Evolutionary conservation across 2,329 filamentous ascomycete genomes (phyloP), one percentile per base, ranked within the genome.

Genomic region (Phialophora chinensis): DNA sequence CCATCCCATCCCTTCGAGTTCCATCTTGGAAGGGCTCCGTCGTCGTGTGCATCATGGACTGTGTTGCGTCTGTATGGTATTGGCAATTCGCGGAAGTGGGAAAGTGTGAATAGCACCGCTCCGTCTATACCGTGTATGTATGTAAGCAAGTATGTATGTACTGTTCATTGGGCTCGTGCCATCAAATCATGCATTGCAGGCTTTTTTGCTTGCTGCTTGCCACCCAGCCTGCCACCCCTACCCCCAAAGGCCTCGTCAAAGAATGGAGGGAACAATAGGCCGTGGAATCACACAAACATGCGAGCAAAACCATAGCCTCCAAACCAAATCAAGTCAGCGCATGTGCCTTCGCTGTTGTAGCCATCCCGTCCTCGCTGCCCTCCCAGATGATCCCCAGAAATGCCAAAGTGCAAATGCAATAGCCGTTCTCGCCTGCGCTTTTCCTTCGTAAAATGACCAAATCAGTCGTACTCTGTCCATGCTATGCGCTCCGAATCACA

Each of bases 401-500:
- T 52, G 10, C 14, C 10, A 25, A 27, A 29, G 27, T 27, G 49
- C n/a, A 44, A 44, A 44, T 44, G 38, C 38, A 7, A 7, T 44
- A 2, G 4, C 20, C 23, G 20, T 52, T 29, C 49, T 52, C 25
- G 23, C 49, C 20, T 50, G 23, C 25, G 49, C 49, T 29, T 52
- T 52, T 52, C 17, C 49, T 5, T 27, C 12, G 25, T 29, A 27
- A 52, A 27, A 52, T 25, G 20, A 29, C 49, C 49, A 23, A 52
- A 23, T 52, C 49, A 52, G 38, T 52, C 2, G 49, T 52, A 20
- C 49, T 27, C 14, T 17, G 20, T 52, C 44, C 44, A 20, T 49
- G 44, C 44, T 23, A 49, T 49, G 20, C 17, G 20, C 20, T 29
- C 49, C n/a, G 44, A 60, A 50, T n/a, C 31, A 59, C 27, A 31